Conservation (phyloP, 2,329 filamentous ascomycete species). For the Coniochaeta ligniaria region DNA sequence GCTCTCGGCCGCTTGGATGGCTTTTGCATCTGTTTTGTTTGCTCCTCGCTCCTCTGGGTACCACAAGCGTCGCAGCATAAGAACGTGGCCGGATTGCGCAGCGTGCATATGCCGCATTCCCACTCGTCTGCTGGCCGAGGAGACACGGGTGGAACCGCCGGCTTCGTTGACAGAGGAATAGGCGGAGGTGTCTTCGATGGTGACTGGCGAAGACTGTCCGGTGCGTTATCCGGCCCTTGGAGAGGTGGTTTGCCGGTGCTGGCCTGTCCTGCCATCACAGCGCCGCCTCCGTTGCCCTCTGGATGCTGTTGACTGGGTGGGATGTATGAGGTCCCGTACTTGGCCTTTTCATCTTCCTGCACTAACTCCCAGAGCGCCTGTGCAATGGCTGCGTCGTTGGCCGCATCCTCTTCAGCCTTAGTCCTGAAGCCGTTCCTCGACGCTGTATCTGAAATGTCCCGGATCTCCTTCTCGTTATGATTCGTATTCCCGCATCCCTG, state of each 20-base stretch:
- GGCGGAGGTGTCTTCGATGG: conserved; percentile 6
- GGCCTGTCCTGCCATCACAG: conserved; percentile 13
- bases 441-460: conserved; percentile 55
- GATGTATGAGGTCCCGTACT: conserved; percentile 49
- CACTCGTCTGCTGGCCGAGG: conserved; percentile 26
- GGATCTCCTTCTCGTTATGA: conserved; percentile 58
- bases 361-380: conserved; percentile 81
- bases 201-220: not conserved
- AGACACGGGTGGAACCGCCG: conserved; percentile 4
- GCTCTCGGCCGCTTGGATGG: conserved; percentile 6
- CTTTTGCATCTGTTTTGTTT: conserved; percentile 9
- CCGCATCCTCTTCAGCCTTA: conserved; percentile 79
- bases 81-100: conserved; percentile 44
- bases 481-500: conserved; percentile 71
- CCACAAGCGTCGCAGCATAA: conserved; percentile 52
- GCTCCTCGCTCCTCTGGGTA: conserved; percentile 26
- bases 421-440: conserved; percentile 71
- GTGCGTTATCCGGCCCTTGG: not conserved
- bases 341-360: conserved; percentile 62
- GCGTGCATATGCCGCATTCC: conserved; percentile 49
- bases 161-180: conserved; percentile 6
- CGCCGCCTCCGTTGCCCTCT: conserved; percentile 32
- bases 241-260: conserved; percentile 6
- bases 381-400: conserved; percentile 80
- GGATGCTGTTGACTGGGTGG: conserved; percentile 42